Evolutionary conservation across 1,284 basidiomycete genomes (phyloP), one percentile per base, ranked within the genome.

Genomic region (Marasmius sp.): DNA sequence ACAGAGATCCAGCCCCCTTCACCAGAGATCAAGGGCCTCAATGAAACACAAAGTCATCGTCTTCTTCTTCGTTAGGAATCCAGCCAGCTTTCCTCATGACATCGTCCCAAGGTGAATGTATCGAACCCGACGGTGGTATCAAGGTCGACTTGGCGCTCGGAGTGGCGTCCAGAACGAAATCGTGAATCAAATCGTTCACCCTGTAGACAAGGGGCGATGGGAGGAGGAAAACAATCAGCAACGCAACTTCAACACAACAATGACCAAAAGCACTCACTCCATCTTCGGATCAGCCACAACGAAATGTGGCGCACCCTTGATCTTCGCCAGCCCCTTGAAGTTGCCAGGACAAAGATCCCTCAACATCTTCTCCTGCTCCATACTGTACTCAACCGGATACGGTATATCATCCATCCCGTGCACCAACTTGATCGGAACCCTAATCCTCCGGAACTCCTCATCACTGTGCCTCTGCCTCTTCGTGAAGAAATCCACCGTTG

Each of bases 381-480:
- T 16, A 14, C 37, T 34, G 37, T 62, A 64, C 41, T 64, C 60
- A 3, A 59, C 6, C 2, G 58, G 60, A 18, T 67, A 67, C n/a
- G 64, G 52, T 4, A 67, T 57, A 41, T 67, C 66, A 1, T 49
- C 56, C 16, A 57, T 3, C 36, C 66, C 63, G 14, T 65, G 64
- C 10, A 65, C 57, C 27, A 67, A 38, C 18, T 57, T 60, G 0
- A 67, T 61, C 6, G 62, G 64, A 7, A 54, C 50, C 33, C 34
- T 38, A 10, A 67, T 59, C 7, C 60, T 61, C 36, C 22, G 6
- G 6, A 67, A 39, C 11, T 57, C 58, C 3, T 59, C 58, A 11
- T 45, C 53, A 3, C 64, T 41, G 34, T 61, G 56, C 0, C 56
- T 14, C 41, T 48, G 56, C 14, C 64, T 57, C 9, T 62, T 49